Evolutionary conservation across 2,329 filamentous ascomycete genomes (phyloP).

Genomic region (Cytospora schulzeri): DNA sequence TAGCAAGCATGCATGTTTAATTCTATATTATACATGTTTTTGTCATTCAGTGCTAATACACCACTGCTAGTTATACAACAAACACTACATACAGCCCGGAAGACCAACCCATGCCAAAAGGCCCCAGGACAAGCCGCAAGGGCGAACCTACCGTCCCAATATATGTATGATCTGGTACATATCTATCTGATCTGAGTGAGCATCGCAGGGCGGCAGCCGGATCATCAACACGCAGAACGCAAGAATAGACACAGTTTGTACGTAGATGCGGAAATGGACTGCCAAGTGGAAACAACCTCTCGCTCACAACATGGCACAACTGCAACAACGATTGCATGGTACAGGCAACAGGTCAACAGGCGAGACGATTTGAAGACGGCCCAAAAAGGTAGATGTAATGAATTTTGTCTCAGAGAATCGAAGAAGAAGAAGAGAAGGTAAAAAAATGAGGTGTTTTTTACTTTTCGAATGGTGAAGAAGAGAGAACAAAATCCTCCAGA

Average conservation of each 20-base stretch:
- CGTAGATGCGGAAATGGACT: not conserved
- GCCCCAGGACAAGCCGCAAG: not conserved
- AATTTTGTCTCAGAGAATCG: slow-evolving; percentile 15
- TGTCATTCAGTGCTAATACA: too few species aligned
- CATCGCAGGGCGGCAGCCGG: not conserved
- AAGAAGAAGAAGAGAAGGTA: slow-evolving; percentile 11
- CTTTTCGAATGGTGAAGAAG: not conserved
- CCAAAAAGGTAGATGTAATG: not conserved
- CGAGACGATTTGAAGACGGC: not conserved
- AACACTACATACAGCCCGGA: too few species aligned
- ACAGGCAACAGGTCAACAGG: too few species aligned
- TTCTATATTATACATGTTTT: too few species aligned
- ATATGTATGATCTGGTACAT: not conserved
- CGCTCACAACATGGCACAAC: slow-evolving; percentile 26
- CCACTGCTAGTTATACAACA: too few species aligned
- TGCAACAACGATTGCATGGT: not conserved
- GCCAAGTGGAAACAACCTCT: not conserved
- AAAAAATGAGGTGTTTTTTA: not conserved
- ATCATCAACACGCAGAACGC: too few species aligned
- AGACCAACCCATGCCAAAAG: not conserved
- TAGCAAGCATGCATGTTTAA: too few species aligned
- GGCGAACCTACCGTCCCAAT: not conserved
- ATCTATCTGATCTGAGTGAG: not conserved
- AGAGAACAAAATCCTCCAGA: not conserved
- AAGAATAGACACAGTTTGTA: not conserved